phyloP scores from a whole-genome alignment of 805 yeast species.

The Metschnikowia colocasiae region DNA sequence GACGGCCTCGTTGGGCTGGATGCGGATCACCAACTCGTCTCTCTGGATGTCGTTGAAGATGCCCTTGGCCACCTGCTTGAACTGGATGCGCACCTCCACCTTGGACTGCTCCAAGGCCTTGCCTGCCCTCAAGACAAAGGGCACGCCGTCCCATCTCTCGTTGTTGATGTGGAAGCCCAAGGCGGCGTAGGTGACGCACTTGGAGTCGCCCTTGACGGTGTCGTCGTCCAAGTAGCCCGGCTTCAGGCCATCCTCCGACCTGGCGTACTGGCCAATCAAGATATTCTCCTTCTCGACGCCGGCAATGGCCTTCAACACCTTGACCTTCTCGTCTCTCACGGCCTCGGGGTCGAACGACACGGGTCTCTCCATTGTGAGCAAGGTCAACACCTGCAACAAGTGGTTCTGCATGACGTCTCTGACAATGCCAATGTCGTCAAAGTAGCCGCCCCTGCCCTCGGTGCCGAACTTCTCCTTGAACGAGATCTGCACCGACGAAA shows the following conservation, averaged over 20 bases:
- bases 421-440: conserved; percentile 90
- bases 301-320: conserved; percentile 77
- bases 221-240: conserved; percentile 92
- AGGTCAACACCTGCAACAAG: conserved; percentile 83
- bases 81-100: conserved; percentile 93
- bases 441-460: conserved; percentile 98
- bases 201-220: conserved; percentile 76
- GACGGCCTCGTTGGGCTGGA: conserved; percentile 94
- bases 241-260: conserved; percentile 80
- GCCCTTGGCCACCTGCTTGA: conserved; percentile 79
- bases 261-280: conserved; percentile 82
- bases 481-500: conserved; percentile 78
- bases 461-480: conserved; percentile 99
- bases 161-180: conserved; percentile 72
- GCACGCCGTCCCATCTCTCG: conserved; percentile 99
- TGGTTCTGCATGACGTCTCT: conserved; percentile 99
- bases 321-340: conserved; percentile 93
- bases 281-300: conserved; percentile 63
- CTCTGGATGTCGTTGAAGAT: conserved; percentile 77
- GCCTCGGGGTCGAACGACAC: conserved; percentile 87
- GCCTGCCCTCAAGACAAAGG: conserved; percentile 93
- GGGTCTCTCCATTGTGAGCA: conserved; percentile 95
- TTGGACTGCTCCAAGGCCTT: conserved; percentile 93
- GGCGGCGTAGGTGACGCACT: conserved; percentile 92
- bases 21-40: conserved; percentile 89